phyloP scores from a whole-genome alignment of 306 rosid species.

The Coriaria nepalensis region DNA sequence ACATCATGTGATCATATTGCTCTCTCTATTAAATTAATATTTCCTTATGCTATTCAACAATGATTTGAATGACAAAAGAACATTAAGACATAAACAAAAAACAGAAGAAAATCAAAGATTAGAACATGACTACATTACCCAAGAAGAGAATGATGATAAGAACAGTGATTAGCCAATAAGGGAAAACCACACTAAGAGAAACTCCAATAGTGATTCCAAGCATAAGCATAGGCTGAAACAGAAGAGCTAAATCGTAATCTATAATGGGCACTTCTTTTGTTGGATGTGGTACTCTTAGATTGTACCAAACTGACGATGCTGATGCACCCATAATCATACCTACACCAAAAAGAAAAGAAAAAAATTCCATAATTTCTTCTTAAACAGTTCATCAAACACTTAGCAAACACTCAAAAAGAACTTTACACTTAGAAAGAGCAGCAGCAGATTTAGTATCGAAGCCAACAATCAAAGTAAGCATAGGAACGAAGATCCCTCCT shows the following conservation, averaged over 20 bases:
- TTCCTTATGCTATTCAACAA: not conserved
- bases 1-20: too few species aligned
- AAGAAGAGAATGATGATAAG: conserved; percentile 76
- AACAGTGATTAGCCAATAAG: conserved; percentile 88
- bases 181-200: conserved; percentile 77
- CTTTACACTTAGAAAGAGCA: conserved; percentile 86
- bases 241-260: conserved; percentile 78
- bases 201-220: conserved; percentile 89
- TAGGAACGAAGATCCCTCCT: conserved; percentile 93
- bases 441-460: conserved; percentile 92
- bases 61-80: not conserved
- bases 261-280: conserved; percentile 69
- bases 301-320: conserved; percentile 77
- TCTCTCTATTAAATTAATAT: not conserved
- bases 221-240: conserved; percentile 91
- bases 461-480: conserved; percentile 77
- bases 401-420: not conserved
- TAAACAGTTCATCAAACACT: not conserved
- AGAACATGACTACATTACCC: conserved; percentile 10
- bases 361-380: not conserved
- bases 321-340: conserved; percentile 99
- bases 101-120: too few species aligned
- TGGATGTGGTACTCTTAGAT: conserved; percentile 78
- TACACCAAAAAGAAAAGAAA: conserved; percentile 5
- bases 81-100: too few species aligned